A percentile compares a stretch with the other conserved stretches of the same genome.
phyloP scores from a whole-genome alignment of 2,329 filamentous ascomycete genomes.

The Aspergillus fumigatiaffinis region DNA sequence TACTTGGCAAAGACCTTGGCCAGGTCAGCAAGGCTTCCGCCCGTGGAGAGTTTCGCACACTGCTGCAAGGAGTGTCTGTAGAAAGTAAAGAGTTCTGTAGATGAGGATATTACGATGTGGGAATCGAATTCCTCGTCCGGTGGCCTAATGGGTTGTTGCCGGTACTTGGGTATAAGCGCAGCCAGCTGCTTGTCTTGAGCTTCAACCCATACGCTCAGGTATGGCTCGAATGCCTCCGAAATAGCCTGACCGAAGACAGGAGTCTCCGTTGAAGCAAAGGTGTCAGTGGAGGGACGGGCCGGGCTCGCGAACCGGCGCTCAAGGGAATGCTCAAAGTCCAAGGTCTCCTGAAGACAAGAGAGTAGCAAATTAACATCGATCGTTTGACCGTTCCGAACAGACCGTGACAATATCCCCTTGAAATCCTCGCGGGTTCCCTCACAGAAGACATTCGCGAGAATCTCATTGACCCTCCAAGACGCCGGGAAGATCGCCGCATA shows the following conservation, averaged over 20 bases:
- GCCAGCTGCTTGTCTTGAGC: conserved; percentile 88
- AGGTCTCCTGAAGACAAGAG: conserved; percentile 86
- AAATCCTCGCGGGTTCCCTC: conserved; percentile 95
- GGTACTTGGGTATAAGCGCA: conserved; percentile 80
- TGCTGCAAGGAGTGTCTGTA: conserved; percentile 91
- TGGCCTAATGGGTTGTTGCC: conserved; percentile 72
- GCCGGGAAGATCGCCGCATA: conserved; percentile 82
- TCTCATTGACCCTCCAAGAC: conserved; percentile 86
- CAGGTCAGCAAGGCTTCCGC: conserved; percentile 79
- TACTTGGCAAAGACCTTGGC: conserved; percentile 86
- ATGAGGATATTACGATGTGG: conserved; percentile 85
- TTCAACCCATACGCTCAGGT: conserved; percentile 94
- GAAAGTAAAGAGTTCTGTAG: conserved; percentile 95
- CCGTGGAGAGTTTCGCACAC: conserved; percentile 92
- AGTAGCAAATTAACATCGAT: conserved; percentile 87
- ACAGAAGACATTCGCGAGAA: conserved; percentile 86
- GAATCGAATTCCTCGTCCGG: conserved; percentile 88
- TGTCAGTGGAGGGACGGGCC: conserved; percentile 80
- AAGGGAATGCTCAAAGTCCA: conserved; percentile 92
- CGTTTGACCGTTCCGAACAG: conserved; percentile 74
- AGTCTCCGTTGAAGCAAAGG: conserved; percentile 72
- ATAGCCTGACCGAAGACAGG: conserved; percentile 85
- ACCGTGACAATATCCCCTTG: conserved; percentile 83
- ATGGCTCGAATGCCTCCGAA: conserved; percentile 95
- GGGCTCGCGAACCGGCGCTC: conserved; percentile 73